Evolutionary conservation across 176 grass and related monocot genomes (phyloP), one percentile per base, ranked within the genome.

Genomic region (Stipa capillata): DNA sequence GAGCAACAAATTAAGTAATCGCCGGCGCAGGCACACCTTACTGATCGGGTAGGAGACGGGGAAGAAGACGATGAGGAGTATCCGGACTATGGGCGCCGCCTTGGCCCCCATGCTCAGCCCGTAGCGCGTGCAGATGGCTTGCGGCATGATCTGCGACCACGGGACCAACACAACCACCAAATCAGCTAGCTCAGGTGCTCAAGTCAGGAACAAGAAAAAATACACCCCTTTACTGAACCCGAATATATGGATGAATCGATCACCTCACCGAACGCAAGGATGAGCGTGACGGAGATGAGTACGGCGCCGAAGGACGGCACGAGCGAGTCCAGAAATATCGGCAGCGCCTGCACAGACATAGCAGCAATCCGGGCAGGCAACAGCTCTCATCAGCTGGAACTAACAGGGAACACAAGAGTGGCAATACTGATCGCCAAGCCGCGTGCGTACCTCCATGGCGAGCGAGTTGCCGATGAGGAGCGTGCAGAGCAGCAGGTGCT

Each of bases 381-480:
- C n/a, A n/a, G n/a, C n/a, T 55, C 37, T 35, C 23, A 31, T 42
- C 36, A 12, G 15, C 15, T 24, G 51, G 6, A 5, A 47, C 31
- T 69, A 45, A 53, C n/a, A n/a, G n/a, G n/a, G n/a, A n/a, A n/a
- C n/a, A n/a, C n/a, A n/a, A n/a, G n/a, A n/a, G n/a, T n/a, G n/a
- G n/a, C n/a, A n/a, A n/a, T n/a, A n/a, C n/a, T n/a, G n/a, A n/a
- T n/a, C n/a, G n/a, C n/a, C n/a, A n/a, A n/a, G n/a, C n/a, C n/a
- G n/a, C n/a, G n/a, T n/a, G n/a, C n/a, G n/a, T 4, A 90, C 91
- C 92, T 98, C 96, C 96, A 99, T 99, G 90, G 96, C 96, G 10
- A 99, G 84, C 5, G 96, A 84, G 90, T 99, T 99, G 24, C 96
- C 96, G 87, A 99, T 99, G 77, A 99, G 96, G 32, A 99, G 96